Percentiles rank a stretch among this genome's conserved stretches.
Conservation (phyloP, 2,329 filamentous ascomycete genomes). For the Xylariomycetidae sp. region DNA sequence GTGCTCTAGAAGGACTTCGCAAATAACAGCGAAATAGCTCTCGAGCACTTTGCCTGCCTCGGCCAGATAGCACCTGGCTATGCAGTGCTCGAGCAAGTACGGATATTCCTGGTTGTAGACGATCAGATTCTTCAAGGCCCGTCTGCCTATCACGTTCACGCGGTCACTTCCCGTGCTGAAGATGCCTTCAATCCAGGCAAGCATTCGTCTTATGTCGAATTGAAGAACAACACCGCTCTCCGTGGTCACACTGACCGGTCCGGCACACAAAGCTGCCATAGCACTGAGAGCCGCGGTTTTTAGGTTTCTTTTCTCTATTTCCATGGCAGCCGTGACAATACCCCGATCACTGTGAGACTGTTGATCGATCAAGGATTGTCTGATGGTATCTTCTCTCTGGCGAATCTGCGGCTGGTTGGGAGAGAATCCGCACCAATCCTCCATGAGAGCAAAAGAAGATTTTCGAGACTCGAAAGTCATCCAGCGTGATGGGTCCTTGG, state of each 20-base stretch:
- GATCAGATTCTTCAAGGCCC: constrained; percentile 85
- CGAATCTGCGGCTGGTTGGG: constrained; percentile 82
- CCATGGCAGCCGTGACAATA: constrained; percentile 81
- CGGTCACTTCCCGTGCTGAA: constrained; percentile 90
- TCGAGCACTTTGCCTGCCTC: constrained; percentile 79
- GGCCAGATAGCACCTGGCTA: constrained; percentile 83
- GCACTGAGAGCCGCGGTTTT: constrained; percentile 86
- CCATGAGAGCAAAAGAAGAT: constrained; percentile 93
- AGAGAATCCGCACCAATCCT: constrained; percentile 98
- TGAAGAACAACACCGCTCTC: constrained; percentile 83
- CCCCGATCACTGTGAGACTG: constrained; percentile 72
- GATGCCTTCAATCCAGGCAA: constrained; percentile 92
- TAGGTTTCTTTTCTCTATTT: constrained; percentile 93
- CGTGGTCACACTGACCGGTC: constrained; percentile 80
- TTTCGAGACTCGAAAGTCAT: constrained; percentile 97
- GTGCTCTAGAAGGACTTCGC: constrained; percentile 78
- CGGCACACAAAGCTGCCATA: constrained; percentile 88
- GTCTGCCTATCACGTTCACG: constrained; percentile 82
- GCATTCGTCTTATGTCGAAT: constrained; percentile 88
- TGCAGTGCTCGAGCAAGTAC: constrained; percentile 82
- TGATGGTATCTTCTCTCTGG: constrained; percentile 80
- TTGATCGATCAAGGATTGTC: constrained; percentile 76
- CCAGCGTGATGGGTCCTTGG: constrained; percentile 82
- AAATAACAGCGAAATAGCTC: constrained; percentile 92
- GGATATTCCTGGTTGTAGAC: constrained; percentile 84